These are phyloP conservation scores for Scedosporium minutisporum DNA, from an alignment of 2,329 filamentous ascomycete species.

Conservation along the genomic window DNA sequence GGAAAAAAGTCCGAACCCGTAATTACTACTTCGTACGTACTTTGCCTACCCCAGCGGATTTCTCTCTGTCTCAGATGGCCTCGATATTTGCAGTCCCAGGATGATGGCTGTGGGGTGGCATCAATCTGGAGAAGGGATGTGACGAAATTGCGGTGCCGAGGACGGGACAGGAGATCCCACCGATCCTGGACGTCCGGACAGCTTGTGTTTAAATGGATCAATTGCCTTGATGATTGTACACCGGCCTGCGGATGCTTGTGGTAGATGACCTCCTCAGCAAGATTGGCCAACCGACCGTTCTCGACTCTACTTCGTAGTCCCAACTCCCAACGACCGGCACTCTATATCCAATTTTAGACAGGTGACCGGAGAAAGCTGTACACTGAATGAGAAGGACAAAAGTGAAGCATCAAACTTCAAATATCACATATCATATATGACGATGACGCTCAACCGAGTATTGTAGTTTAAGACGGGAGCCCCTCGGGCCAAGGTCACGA, in stretches of 20 bases:
- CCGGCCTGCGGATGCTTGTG: neutral
- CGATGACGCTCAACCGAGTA: neutral
- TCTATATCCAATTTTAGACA: too few species aligned
- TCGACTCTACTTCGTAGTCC: too few species aligned
- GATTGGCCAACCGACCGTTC: too few species aligned
- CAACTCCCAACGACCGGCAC: too few species aligned
- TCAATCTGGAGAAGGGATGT: neutral
- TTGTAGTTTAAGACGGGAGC: too few species aligned
- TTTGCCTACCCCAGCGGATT: too few species aligned
- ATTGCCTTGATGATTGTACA: neutral
- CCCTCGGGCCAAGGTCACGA: too few species aligned
- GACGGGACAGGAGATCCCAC: neutral
- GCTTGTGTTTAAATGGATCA: neutral
- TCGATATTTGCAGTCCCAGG: neutral
- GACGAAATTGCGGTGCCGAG: neutral
- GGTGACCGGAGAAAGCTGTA: neutral
- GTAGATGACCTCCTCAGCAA: too few species aligned
- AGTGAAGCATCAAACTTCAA: neutral
- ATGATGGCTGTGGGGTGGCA: neutral
- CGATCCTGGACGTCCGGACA: neutral
- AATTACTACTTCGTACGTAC: too few species aligned
- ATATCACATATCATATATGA: neutral
- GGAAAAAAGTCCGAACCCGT: neutral
- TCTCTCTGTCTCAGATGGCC: too few species aligned
- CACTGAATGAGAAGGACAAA: neutral